Evolutionary conservation across 352 stramenopile species (phyloP).

Genomic region (Phytophthora fragariae): DNA sequence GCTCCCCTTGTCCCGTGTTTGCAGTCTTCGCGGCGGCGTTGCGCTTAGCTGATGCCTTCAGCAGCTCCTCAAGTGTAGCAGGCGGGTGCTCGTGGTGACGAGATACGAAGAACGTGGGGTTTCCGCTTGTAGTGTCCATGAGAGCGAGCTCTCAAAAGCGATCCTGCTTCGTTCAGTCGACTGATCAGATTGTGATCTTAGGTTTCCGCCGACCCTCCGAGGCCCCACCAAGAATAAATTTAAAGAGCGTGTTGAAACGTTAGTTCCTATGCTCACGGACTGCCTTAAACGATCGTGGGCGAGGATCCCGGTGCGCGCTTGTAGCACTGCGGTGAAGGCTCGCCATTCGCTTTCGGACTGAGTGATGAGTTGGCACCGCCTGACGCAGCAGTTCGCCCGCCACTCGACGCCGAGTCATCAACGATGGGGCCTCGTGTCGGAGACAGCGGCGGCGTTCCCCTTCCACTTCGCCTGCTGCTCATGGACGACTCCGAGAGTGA

Average conservation of each 20-base stretch:
- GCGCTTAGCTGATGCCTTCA: conserved; percentile 14
- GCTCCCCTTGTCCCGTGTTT: neutral
- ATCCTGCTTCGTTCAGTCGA: conserved; percentile 2
- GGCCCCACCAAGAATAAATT: neutral
- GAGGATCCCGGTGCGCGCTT: conserved; percentile 64
- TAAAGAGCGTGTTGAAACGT: conserved; percentile 15
- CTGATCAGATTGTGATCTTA: conserved; percentile 6
- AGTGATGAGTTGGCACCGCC: conserved; percentile 26
- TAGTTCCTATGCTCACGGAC: conserved; percentile 5
- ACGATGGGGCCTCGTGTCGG: conserved; percentile 30
- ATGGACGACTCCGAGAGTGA: conserved; percentile 36
- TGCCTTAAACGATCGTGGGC: conserved; percentile 42
- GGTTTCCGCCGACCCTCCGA: conserved; percentile 10
- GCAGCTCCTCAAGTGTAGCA: conserved; percentile 27
- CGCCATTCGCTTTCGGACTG: conserved; percentile 38
- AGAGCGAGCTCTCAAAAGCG: neutral
- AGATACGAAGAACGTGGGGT: conserved; percentile 23
- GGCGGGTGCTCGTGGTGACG: conserved; percentile 24
- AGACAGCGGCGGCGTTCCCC: conserved; percentile 40
- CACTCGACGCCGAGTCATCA: conserved; percentile 30
- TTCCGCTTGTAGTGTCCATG: conserved; percentile 13
- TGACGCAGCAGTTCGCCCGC: conserved; percentile 9
- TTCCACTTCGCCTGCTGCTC: conserved; percentile 21
- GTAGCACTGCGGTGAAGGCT: conserved; percentile 56
- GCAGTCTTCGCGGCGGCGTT: neutral